Evolutionary conservation across 495 filamentous ascomycete species (phyloP).

Genomic region (Hypomontagnella monticulosa): DNA sequence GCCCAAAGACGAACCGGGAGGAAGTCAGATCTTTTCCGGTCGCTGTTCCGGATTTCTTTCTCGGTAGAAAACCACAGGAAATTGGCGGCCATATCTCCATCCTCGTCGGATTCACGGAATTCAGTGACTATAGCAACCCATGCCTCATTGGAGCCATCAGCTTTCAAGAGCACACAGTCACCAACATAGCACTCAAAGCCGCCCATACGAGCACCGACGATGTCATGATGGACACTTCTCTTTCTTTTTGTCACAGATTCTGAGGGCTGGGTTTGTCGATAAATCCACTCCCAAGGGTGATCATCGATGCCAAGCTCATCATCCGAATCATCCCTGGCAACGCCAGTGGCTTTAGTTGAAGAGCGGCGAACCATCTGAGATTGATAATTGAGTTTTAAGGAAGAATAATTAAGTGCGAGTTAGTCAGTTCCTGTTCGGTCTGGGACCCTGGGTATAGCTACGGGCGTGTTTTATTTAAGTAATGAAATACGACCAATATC

Average conservation of each 20-base stretch:
- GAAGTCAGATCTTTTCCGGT: constrained; percentile 84
- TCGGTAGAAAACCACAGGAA: constrained; percentile 93
- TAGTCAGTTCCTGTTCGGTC: too few species aligned
- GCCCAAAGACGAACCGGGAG: constrained; percentile 63
- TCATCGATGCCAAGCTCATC: constrained; percentile 89
- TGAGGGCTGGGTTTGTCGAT: constrained; percentile 49
- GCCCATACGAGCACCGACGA: constrained; percentile 88
- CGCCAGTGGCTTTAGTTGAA: constrained; percentile 48
- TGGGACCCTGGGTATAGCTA: too few species aligned
- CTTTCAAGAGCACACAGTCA: constrained; percentile 86
- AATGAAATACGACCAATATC: too few species aligned
- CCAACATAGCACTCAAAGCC: constrained; percentile 81
- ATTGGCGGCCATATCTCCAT: constrained; percentile 71
- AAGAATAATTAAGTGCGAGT: neutral
- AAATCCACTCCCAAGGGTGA: constrained; percentile 93
- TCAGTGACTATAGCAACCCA: constrained; percentile 91
- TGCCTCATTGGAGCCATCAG: constrained; percentile 77
- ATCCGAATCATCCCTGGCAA: constrained; percentile 87
- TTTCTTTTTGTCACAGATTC: constrained; percentile 47
- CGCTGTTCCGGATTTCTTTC: constrained; percentile 83
- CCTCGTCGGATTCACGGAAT: constrained; percentile 74
- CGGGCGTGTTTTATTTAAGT: too few species aligned
- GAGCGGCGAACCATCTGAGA: constrained; percentile 38
- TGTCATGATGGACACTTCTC: constrained; percentile 55
- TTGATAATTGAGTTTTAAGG: neutral